A percentile compares a stretch with the other conserved stretches of the same genome.
phyloP scores from a whole-genome alignment of 2,329 filamentous ascomycete species.

The Endoconidiophora laricicola region DNA sequence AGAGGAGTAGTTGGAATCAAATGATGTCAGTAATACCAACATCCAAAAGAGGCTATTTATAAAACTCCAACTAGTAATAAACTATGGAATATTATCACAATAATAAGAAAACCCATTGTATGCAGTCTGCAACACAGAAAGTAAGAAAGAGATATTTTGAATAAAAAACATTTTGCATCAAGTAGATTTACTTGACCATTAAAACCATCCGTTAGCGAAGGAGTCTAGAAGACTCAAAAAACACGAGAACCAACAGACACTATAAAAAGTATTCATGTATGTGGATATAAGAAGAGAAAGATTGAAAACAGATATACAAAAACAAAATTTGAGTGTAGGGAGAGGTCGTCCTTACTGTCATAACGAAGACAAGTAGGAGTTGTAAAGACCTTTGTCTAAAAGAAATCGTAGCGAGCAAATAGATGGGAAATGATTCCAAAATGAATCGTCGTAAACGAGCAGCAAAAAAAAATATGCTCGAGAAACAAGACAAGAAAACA shows the following conservation, averaged over 20 bases:
- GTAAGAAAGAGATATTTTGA: too few species aligned
- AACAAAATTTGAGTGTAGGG: not conserved
- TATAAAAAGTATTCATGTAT: not conserved
- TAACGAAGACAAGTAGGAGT: not conserved
- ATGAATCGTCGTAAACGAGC: not conserved
- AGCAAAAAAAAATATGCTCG: not conserved
- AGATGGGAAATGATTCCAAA: not conserved
- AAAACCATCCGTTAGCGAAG: not conserved
- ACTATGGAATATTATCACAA: too few species aligned
- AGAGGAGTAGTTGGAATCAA: too few species aligned
- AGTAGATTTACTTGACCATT: not conserved
- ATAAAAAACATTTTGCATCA: too few species aligned
- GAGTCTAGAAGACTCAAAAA: not conserved
- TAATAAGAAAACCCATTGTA: too few species aligned
- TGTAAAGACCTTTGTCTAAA: not conserved
- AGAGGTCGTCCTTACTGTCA: not conserved
- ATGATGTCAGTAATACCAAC: too few species aligned
- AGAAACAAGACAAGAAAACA: constrained; percentile 1
- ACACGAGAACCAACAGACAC: not conserved
- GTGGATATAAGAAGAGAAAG: not conserved
- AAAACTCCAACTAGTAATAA: too few species aligned
- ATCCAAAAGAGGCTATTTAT: too few species aligned
- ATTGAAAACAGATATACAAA: not conserved
- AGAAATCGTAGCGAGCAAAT: not conserved
- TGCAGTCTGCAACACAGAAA: too few species aligned